phyloP scores from a whole-genome alignment of 2,329 filamentous ascomycete genomes.

The Pseudogymnoascus sp. region DNA sequence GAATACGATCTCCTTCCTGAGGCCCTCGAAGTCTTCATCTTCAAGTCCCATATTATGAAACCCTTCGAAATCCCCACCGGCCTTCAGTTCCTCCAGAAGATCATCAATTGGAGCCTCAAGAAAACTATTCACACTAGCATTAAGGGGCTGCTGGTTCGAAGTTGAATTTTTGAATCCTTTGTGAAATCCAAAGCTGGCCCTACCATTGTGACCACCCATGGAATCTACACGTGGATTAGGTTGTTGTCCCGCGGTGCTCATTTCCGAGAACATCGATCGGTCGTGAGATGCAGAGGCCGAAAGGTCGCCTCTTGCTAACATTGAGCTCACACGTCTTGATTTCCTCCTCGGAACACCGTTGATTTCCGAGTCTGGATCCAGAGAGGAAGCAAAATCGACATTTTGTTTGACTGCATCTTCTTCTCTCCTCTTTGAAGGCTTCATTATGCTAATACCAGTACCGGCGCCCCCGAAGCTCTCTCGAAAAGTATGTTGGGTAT shows the following conservation, averaged over 20 bases:
- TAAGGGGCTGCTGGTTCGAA: conserved; percentile 25
- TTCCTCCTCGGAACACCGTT: conserved; percentile 46
- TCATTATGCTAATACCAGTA: conserved; percentile 14
- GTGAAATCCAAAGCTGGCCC: conserved; percentile 41
- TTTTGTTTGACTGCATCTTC: conserved; percentile 25
- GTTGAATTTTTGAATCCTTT: conserved; percentile 26
- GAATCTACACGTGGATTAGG: conserved; percentile 48
- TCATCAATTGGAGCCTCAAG: conserved; percentile 61
- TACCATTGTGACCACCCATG: conserved; percentile 41
- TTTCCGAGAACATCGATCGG: conserved; percentile 68
- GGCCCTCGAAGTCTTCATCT: conserved; percentile 61
- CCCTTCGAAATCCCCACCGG: conserved; percentile 54
- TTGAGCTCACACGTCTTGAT: conserved; percentile 78
- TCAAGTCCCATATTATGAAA: conserved; percentile 65
- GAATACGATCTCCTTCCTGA: conserved; percentile 64
- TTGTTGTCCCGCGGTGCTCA: conserved; percentile 39
- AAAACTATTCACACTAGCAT: conserved; percentile 48
- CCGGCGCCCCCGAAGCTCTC: conserved; percentile 60
- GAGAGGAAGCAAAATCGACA: conserved; percentile 56
- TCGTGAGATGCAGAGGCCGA: conserved; percentile 65
- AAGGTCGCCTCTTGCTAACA: conserved; percentile 78
- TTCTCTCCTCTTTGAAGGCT: conserved; percentile 14
- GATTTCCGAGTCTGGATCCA: conserved; percentile 59
- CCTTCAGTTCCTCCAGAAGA: conserved; percentile 58
- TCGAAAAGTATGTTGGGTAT: conserved; percentile 54